Base-by-base conservation (phyloP, 805 yeast species). In the Cyberlindnera euphorbiae region DNA sequence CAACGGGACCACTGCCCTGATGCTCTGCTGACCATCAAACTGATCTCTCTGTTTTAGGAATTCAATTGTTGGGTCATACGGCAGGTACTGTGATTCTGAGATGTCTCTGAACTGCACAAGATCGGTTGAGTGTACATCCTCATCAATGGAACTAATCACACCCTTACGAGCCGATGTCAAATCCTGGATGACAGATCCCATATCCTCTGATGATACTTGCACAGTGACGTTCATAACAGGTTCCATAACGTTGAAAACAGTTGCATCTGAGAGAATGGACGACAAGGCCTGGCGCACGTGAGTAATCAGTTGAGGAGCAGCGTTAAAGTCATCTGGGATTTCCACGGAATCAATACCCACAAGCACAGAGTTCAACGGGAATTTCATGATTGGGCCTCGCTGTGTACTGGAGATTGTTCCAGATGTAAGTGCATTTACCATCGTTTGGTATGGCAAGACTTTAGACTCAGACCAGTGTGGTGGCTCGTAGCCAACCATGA, bases 141-240 rank as follows among this genome's bases (percentile, higher is more conserved):
- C 95, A 24, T 80, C 86, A 28, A 93, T 76, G 3, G 84, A 74
- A 4, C 68, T 53, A 28, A 93, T 85, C 2, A 64, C 67, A 2
- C 95, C 97, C 30, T 80, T 78, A 42, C 97, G 71, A 11, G 80
- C 71, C 21, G 85, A 77, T 28, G 86, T 79, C 35, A 93, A 62
- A 55, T 93, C 98, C 48, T 86, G 94, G 26, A 86, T 72, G 1
- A 93, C 93, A 24, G 69, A 69, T 15, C 97, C 97, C 46, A 90
- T 60, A 39, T 82, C 84, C 38, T 74, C 81, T 21, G 87, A 82
- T 36, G 71, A 70, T 2, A 80, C 81, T 34, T 69, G 73, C 1
- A 93, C 77, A 7, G 67, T 67, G 5, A 88, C 79, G 24, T 72
- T 67, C 97, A 93, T 90, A 19, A 83, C 68, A 0, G 98, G 98